A percentile compares a stretch with the other conserved stretches of the same genome.
Evolutionary conservation across 495 filamentous ascomycete genomes (phyloP).

Genomic region (Hyphodiscus hymeniophilus): DNA sequence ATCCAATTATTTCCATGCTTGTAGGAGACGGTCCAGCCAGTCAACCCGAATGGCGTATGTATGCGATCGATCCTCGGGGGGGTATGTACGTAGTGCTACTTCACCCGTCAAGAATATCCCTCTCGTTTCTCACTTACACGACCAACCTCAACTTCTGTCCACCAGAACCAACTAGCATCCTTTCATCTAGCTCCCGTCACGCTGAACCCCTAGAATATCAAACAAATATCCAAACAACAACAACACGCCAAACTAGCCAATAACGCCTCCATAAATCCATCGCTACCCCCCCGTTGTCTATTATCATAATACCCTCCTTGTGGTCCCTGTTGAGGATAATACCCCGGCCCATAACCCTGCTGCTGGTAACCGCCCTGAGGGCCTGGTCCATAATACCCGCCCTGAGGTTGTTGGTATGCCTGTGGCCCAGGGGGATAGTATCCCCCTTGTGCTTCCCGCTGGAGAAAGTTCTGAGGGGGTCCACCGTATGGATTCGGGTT

Average conservation of each 20-base stretch:
- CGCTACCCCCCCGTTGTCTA: not conserved
- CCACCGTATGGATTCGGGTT: not conserved
- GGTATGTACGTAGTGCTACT: not conserved
- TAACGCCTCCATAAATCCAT: conserved; percentile 16
- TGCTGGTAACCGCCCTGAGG: conserved; percentile 1
- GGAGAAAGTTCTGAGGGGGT: not conserved
- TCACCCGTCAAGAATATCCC: not conserved
- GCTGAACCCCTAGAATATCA: conserved; percentile 15
- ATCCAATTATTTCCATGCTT: too few relatives aligned
- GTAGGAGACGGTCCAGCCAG: too few relatives aligned
- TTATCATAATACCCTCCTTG: conserved; percentile 19
- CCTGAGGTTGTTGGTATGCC: conserved; percentile 14
- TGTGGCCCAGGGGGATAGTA: conserved; percentile 15
- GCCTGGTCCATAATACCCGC: conserved; percentile 8
- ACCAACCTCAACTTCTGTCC: not conserved
- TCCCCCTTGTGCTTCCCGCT: conserved; percentile 1
- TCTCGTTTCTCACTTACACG: not conserved
- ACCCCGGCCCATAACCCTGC: conserved; percentile 12
- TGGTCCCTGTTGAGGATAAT: not conserved
- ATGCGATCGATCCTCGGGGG: not conserved
- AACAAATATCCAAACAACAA: conserved; percentile 24
- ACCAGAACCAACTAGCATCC: not conserved
- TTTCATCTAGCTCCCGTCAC: not conserved
- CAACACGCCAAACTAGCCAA: conserved; percentile 21
- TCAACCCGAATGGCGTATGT: too few relatives aligned